These are phyloP conservation scores for Pneumocystis sp. DNA, from an alignment of 1,139 yeast genomes.

Conservation along the genomic window DNA sequence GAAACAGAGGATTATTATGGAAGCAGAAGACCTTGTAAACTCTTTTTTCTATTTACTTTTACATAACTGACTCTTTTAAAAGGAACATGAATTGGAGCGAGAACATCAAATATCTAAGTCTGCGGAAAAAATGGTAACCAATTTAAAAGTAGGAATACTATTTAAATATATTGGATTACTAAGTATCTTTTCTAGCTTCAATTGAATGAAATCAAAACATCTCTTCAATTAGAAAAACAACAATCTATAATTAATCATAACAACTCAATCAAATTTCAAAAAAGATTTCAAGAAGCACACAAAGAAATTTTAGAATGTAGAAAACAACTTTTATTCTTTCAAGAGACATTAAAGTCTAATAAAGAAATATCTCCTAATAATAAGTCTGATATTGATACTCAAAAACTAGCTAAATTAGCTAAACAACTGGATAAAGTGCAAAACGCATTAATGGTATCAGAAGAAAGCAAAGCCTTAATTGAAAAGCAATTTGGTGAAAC, in stretches of 20 bases:
- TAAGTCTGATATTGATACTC: not conserved
- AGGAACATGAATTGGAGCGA: conserved; percentile 1
- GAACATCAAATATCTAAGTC: conserved; percentile 1
- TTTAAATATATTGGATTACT: not conserved
- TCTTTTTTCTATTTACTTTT: not conserved
- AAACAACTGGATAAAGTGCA: conserved; percentile 4
- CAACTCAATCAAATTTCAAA: not conserved
- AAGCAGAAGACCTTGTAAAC: not conserved
- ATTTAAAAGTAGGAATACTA: not conserved
- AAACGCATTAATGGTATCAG: conserved; percentile 3
- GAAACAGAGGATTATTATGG: not conserved
- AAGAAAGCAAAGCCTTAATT: conserved; percentile 2
- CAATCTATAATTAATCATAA: not conserved
- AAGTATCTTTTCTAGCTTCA: not conserved
- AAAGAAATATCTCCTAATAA: not conserved
- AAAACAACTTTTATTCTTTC: not conserved
- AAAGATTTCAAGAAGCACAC: not conserved
- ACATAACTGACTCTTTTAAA: not conserved
- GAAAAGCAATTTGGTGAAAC: conserved; percentile 7
- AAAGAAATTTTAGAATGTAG: not conserved
- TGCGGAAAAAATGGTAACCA: not conserved
- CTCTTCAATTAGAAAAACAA: conserved; percentile 1
- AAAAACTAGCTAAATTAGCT: not conserved
- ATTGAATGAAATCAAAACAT: not conserved
- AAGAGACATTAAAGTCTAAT: not conserved